Conservation (phyloP, 768 basidiomycete genomes). For the Calocybe gangraenosa region DNA sequence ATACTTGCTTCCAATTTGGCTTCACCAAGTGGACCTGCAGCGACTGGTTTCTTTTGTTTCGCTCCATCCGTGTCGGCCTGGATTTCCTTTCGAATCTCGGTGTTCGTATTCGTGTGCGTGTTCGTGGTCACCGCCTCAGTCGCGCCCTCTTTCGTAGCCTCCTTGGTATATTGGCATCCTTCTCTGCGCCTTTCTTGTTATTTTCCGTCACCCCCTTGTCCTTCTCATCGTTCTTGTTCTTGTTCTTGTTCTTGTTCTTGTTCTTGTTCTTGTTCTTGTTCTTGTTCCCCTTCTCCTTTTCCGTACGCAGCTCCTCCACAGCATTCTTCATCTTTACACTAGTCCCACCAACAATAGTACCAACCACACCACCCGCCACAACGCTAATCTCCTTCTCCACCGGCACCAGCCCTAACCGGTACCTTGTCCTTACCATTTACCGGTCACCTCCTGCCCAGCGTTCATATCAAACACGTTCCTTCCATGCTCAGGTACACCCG, state of each 20-base stretch:
- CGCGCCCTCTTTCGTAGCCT: background rate
- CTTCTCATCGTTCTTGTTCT: background rate
- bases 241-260: background rate
- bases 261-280: no score
- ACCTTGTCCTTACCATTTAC: slow-evolving; percentile 34
- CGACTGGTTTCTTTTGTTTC: slow-evolving; percentile 6
- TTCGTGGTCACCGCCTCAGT: background rate
- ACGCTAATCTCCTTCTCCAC: slow-evolving; percentile 9
- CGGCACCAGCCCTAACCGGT: slow-evolving; percentile 5
- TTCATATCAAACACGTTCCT: slow-evolving; percentile 65
- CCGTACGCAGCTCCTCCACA: background rate
- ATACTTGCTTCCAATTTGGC: slow-evolving; percentile 12
- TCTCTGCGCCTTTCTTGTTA: no score
- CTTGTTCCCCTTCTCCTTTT: background rate
- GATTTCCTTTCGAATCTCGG: background rate
- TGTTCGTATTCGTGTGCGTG: background rate
- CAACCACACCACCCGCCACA: slow-evolving; percentile 10
- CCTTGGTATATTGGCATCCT: no score
- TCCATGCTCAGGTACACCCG: slow-evolving; percentile 67
- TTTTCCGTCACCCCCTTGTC: no score
- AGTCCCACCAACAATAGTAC: slow-evolving; percentile 12
- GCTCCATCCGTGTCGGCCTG: no score
- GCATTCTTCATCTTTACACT: slow-evolving; percentile 8
- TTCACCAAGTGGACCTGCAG: slow-evolving; percentile 9
- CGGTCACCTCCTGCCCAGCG: slow-evolving; percentile 39